Base-by-base conservation (phyloP, 129 eudicot genomes). In the Heracleum sosnowskyi region DNA sequence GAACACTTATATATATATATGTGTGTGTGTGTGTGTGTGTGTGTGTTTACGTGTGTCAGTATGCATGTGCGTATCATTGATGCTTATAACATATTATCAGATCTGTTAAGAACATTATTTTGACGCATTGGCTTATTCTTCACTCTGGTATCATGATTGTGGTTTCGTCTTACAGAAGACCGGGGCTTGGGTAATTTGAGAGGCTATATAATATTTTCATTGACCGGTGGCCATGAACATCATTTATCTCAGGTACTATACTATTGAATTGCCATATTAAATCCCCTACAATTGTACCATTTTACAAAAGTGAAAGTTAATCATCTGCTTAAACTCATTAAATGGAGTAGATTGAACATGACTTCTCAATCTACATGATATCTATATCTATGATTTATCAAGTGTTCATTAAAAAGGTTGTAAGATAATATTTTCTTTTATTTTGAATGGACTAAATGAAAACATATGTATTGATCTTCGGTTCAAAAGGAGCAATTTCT, bases 151-250 rank as follows among this genome's bases (percentile, higher is more conserved):
- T 29, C 2, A 3, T n/a, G 66, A 57, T 64, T 64, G 69, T 62
- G 71, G 37, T 64, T 31, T 64, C 15, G 39, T 64, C 36, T 12
- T 31, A 31, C 37, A 64, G 37, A 64, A 31, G 39, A 16, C 20
- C 9, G 10, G 39, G 71, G 31, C 37, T 64, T 29, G 71, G 39
- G 22, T 33, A 64, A 29, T 64, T 64, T 18, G 3, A 31, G 17
- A 64, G 71, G 71, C 13, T 64, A 28, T 15, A 64, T 64, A 64
- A 4, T 31, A 29, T 64, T 64, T 31, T 64, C 71, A 31, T 64
- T 64, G 71, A 64, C 39, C 6, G 71, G 71, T 64, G 71, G 71
- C 71, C 71, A 64, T 31, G 71, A 64, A 16, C 39, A 33, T 64
- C 71, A 64, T 64, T 29, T 64, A 16, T 64, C 39, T 33, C 71